Percentiles rank a stretch among this genome's conserved stretches.
Evolutionary conservation across 2,329 filamentous ascomycete species (phyloP).

Genomic region (Ceratocystis huliohia): DNA sequence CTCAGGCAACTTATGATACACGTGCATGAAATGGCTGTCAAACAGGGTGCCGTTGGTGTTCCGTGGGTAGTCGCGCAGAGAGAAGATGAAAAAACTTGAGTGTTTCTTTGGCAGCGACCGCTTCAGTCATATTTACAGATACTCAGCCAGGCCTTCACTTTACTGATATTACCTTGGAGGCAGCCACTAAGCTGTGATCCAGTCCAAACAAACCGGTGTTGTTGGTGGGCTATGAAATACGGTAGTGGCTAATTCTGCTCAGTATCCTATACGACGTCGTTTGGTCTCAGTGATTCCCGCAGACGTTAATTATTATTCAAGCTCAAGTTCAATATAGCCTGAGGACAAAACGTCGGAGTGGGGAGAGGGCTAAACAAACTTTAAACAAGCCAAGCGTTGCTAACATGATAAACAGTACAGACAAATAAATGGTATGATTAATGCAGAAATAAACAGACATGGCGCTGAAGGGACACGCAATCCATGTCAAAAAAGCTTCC

Average conservation of each 20-base stretch:
- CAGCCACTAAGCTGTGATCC: conserved; percentile 20
- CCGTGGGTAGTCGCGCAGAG: conserved; percentile 63
- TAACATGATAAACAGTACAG: not conserved
- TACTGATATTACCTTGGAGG: conserved; percentile 38
- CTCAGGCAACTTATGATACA: conserved; percentile 37
- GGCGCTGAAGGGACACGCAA: not conserved
- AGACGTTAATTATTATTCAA: no score
- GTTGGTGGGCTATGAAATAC: not conserved
- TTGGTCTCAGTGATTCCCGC: no score
- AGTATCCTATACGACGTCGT: no score
- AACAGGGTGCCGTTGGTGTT: conserved; percentile 58
- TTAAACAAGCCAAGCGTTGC: no score
- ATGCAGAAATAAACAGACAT: conserved; percentile 1
- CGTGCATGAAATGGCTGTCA: conserved; percentile 48
- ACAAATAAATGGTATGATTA: not conserved
- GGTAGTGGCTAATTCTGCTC: no score
- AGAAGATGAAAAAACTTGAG: conserved; percentile 32
- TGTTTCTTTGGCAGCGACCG: conserved; percentile 69
- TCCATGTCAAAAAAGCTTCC: not conserved
- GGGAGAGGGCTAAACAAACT: no score
- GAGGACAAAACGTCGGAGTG: no score
- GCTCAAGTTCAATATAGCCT: no score
- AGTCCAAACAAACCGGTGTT: not conserved
- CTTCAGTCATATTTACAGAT: conserved; percentile 57
- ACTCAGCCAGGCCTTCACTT: conserved; percentile 51